Evolutionary conservation across 129 eudicot genomes (phyloP), one percentile per base, ranked within the genome.

Genomic region (Smallanthus sonchifolius): DNA sequence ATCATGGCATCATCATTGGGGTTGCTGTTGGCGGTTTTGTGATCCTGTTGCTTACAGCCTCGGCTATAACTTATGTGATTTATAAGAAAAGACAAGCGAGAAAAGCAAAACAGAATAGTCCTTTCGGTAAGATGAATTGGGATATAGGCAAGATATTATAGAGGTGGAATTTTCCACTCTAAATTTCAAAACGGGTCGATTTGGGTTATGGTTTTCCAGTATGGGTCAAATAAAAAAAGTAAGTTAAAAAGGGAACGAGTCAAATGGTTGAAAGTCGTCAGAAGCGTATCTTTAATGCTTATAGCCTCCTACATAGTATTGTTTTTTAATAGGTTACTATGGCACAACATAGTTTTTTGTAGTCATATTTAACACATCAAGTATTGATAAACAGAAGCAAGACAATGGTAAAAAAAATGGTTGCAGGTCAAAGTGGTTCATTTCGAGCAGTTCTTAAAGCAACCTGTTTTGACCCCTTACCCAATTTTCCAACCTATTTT

Each of bases 61-160:
- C 67, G 67, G 92, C 86, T 64, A 86, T 89, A 61, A 44, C 81
- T 49, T 91, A 87, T 77, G 96, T 87, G 66, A 57, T 77, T 49
- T 77, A 67, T 43, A 87, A 86, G 79, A 88, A 74, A 82, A 85
- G 76, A 79, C 79, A 63, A 67, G 94, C 88, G 39, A 75, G 60
- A 69, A 80, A 52, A 61, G 87, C 88, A 4, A 74, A 71, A 9
- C 81, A 73, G 75, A 87, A 66, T 70, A 77, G 59, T 78, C 96
- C 97, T 54, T 95, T 91, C 44, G 86, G 99, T 91, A 88, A 78
- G 85, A 70, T 5, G 16, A 59, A 15, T 45, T 67, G 24, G 30
- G 39, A 16, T 49, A 6, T 69, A 38, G 19, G 35, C 40, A 60
- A 13, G 9, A 32, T 60, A 32, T 32, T 60, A 11, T 32, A 13